Evolutionary conservation across 352 stramenopile species (phyloP), one percentile per base, ranked within the genome.

Genomic region (Phytophthora pluvialis): DNA sequence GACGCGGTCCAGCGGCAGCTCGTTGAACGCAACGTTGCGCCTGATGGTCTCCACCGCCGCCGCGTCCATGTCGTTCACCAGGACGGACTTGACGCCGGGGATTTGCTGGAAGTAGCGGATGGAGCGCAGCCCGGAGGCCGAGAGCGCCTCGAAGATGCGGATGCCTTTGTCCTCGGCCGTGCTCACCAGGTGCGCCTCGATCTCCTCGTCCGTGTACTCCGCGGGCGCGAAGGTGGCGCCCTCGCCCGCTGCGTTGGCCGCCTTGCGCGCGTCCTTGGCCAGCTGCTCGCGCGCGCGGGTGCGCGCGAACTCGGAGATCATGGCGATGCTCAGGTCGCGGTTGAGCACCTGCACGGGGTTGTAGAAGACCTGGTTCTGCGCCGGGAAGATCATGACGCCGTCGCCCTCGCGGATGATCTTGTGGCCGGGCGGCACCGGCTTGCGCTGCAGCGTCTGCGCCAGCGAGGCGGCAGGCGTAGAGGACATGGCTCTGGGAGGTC

Each of bases 31-130:
- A 28, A 99, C 71, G 86, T 99, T 99, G 57, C 90, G 81, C 66
- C 96, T 90, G 46, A 98, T 98, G 38, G 90, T 92, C 55, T 98
- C 89, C 9, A 99, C 94, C 0, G 98, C 98, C 6, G 95, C 93
- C 1, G 89, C 74, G 67, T 99, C 97, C 66, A 99, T 94, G 81
- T 99, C 98, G 77, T 99, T 99, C 32, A 99, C 97, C 5, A 99
- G 84, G 29, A 99, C 94, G 57, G 97, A 97, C 60, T 98, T 93
- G 12, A 99, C 88, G 26, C 96, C 94, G 0, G 95, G 93, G 64
- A 99, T 98, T 83, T 99, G 98, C 71, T 99, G 98, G 70, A 96
- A 98, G 78, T 99, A 99, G 49, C 98, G 93, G 53, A 99, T 97
- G 8, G 97, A 99, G 60, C 98, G 95, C 71, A 99, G 78, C 6